Evolutionary conservation across 192 early-diverging fungal species (phyloP).

Genomic region (Chytriomyces sp.): DNA sequence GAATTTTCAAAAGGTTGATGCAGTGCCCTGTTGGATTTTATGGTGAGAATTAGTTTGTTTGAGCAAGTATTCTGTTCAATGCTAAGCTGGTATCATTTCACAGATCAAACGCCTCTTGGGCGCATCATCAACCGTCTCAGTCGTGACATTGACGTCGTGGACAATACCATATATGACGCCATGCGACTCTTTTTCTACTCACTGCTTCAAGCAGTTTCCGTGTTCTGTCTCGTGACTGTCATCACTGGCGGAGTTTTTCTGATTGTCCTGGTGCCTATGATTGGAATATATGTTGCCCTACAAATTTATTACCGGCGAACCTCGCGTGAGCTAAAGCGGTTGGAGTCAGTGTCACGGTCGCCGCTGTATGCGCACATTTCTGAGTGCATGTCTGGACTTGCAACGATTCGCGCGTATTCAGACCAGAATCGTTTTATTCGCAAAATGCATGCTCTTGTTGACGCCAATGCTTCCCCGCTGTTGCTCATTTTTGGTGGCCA

Average conservation of each 20-base stretch:
- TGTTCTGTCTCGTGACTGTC: slow-evolving; percentile 16
- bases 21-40: slow-evolving; percentile 77
- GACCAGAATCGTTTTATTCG: slow-evolving; percentile 24
- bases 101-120: slow-evolving; percentile 68
- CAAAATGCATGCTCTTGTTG: slow-evolving; percentile 16
- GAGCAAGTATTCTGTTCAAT: background rate
- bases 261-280: slow-evolving; percentile 34
- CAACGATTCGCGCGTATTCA: slow-evolving; percentile 86
- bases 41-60: slow-evolving; percentile 28
- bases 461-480: slow-evolving; percentile 16
- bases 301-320: slow-evolving; percentile 28
- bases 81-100: too few relatives aligned
- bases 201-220: slow-evolving; percentile 19
- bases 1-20: slow-evolving; percentile 65
- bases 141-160: slow-evolving; percentile 65
- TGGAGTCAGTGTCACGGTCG: slow-evolving; percentile 39
- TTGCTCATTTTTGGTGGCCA: slow-evolving; percentile 26
- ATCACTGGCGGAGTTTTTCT: slow-evolving; percentile 21
- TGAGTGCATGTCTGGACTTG: slow-evolving; percentile 77
- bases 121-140: slow-evolving; percentile 65
- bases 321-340: slow-evolving; percentile 41
- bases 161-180: slow-evolving; percentile 55
- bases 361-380: slow-evolving; percentile 49
- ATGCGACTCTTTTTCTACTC: slow-evolving; percentile 31
- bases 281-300: slow-evolving; percentile 29